Base-by-base conservation (phyloP, 768 basidiomycete species). In the Chalciporus pseudorubinellus region DNA sequence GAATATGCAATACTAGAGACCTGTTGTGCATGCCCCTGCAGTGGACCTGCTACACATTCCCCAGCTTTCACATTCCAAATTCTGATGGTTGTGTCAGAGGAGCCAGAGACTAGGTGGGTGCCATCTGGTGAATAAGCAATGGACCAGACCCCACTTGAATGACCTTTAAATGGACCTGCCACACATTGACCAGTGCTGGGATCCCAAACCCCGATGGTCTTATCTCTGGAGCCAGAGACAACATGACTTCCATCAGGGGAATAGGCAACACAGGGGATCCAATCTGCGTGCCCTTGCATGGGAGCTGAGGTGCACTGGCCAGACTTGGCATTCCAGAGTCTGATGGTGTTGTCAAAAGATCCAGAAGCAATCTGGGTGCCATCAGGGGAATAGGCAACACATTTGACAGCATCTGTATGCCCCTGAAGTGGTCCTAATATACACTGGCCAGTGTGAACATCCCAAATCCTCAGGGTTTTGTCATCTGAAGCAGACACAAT, bases 331-430 rank as follows among this genome's bases (percentile, higher is more conserved):
- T 55, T 31, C 56, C 61, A 60, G 13, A 65, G 3, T 49, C 56
- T 57, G 4, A 68, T 53, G 6, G 59, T 62, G 13, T 11, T 48
- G 33, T 70, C 65, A 1, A 0, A 0, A 21, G 64, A 65, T 6
- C 60, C 65, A 53, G 66, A 65, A 19, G 57, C 70, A 31, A 71
- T 26, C n/a, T 51, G 55, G 29, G 41, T 42, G 3, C 57, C 53
- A 56, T 62, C 46, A 26, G 55, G 64, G 44, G 64, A 66, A 42
- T 63, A 57, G 14, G 55, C 59, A 44, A 65, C 50, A 47, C 50
- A 59, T 1, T 0, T 20, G 3, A 64, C 47, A 28, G 41, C 4
- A 29, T 43, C 18, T 40, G 46, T 46, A 33, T 60, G 52, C 9
- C 26, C 26, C 21, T 36, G 19, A 33, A 34, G 31, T 12, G 41